Evolutionary conservation across 2,329 filamentous ascomycete genomes (phyloP), one percentile per base, ranked within the genome.

Genomic region (Ascochyta koolunga): DNA sequence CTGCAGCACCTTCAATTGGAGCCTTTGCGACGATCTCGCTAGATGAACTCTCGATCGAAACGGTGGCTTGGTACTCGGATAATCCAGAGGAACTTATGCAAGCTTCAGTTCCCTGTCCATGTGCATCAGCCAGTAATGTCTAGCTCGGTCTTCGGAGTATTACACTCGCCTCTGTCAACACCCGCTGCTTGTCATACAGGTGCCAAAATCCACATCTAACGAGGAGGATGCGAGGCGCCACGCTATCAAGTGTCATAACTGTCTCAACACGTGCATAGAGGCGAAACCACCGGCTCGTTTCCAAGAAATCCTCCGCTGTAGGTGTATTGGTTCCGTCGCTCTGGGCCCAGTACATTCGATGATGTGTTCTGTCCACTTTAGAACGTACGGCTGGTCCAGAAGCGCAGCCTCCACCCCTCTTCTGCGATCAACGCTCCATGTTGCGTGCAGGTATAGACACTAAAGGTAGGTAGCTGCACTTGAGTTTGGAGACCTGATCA

Each of bases 211-310:
- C 29, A 44, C 35, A 31, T 29, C 21, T 10, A 25, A n/a, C 8
- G 35, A 19, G 27, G 10, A 29, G 5, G 5, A 31, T 24, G 29
- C 27, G 29, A 19, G 25, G 27, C 21, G 29, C 24, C 33, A 48
- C 45, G 45, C 45, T 49, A 54, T 31, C 13, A 22, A 49, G 44
- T 49, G 51, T 54, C 51, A 49, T 18, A 45, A 18, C 24, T 44
- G 51, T 49, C 51, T 54, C 51, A 41, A 43, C 35, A 31, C 35
- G 51, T 49, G 45, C 46, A 32, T 22, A 5, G 16, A 7, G 7
- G 27, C 45, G 51, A 54, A 54, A 54, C 51, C 45, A 27, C 40
- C 51, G 40, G 35, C 18, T 36, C 10, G 11, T 10, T 13, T 41
- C 25, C 32, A 43, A 21, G 22, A 40, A 54, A 54, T 40, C 29